Evolutionary conservation across 768 basidiomycete genomes (phyloP), one percentile per base, ranked within the genome.

Genomic region (Kwoniella europaea): DNA sequence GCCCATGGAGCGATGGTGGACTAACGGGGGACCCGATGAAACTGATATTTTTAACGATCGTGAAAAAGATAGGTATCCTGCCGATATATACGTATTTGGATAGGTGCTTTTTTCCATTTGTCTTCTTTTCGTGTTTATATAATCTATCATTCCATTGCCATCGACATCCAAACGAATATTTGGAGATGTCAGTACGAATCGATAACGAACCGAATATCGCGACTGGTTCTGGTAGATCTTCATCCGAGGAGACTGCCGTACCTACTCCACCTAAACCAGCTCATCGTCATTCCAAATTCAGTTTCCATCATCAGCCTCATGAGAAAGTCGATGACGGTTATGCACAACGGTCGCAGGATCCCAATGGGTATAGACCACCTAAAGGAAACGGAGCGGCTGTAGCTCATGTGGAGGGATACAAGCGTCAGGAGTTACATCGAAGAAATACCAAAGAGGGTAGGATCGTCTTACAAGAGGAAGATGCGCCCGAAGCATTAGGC

Each of bases 401-500:
- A 29, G 65, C 46, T 22, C 67, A 68, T 18, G 44, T 62, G 15
- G 60, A 68, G n/a, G 43, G 24, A 24, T 55, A 56, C 54, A 65
- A 65, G 54, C n/a, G 67, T 43, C 67, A 61, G 13, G 62, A 55
- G 56, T 54, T 53, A 20, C 24, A 52, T 42, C 22, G 67, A 44
- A 53, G 61, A 22, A 53, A 68, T 50, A 68, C 67, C 1, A 43
- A n/a, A 59, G 63, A 68, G 44, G 68, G 66, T 3, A 69, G 53
- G 43, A 63, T 65, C 44, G 44, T 65, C 42, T 54, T 74, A 10
- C 61, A 70, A 59, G 73, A 76, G 62, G 67, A 70, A 42, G 75
- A 76, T n/a, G 75, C 71, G 12, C 67, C 60, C n/a, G 71, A 74
- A 57, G 60, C 60, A 4, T 66, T 77, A 13, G 74, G 74, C 10